These are phyloP conservation scores for Lojkania enalia DNA, from an alignment of 2,329 filamentous ascomycete species.

Conservation along the genomic window DNA sequence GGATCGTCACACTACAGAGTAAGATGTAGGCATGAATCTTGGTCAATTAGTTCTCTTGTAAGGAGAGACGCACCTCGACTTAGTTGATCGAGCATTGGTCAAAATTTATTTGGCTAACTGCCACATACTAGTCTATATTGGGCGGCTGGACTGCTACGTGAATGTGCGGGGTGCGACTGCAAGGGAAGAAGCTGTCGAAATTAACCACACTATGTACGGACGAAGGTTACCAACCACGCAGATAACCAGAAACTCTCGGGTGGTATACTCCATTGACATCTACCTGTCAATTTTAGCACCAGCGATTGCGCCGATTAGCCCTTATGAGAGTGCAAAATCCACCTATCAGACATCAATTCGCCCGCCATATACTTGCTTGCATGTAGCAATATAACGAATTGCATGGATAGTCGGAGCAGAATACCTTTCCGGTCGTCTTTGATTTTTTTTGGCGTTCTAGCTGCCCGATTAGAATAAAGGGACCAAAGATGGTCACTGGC, in stretches of 20 bases:
- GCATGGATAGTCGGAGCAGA: constrained; percentile 52
- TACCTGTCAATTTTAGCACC: constrained; percentile 52
- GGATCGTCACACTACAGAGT: too few species aligned
- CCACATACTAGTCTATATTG: constrained; percentile 24
- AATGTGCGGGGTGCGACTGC: constrained; percentile 25
- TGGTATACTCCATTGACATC: constrained; percentile 29
- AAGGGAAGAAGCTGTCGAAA: constrained; percentile 53
- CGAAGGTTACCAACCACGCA: constrained; percentile 51
- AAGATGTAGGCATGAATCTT: too few species aligned
- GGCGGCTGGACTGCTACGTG: constrained; percentile 35
- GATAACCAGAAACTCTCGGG: constrained; percentile 9
- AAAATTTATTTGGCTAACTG: constrained; percentile 41
- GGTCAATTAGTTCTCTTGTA: too few species aligned
- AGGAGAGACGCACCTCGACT: constrained; percentile 39
- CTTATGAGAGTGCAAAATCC: neutral
- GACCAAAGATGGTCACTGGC: constrained; percentile 22
- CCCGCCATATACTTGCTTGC: constrained; percentile 50
- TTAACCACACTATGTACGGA: constrained; percentile 50
- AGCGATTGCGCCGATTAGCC: neutral
- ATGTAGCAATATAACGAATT: constrained; percentile 55
- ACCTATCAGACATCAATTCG: constrained; percentile 54
- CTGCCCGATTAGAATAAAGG: constrained; percentile 47
- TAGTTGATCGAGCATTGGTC: constrained; percentile 37
- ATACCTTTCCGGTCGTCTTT: constrained; percentile 51
- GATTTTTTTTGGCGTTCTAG: constrained; percentile 52